Percentiles rank a stretch among this genome's conserved stretches.
These are phyloP conservation scores for Mallotus repandus DNA, from an alignment of 441 rosid species.

Conservation along the genomic window DNA sequence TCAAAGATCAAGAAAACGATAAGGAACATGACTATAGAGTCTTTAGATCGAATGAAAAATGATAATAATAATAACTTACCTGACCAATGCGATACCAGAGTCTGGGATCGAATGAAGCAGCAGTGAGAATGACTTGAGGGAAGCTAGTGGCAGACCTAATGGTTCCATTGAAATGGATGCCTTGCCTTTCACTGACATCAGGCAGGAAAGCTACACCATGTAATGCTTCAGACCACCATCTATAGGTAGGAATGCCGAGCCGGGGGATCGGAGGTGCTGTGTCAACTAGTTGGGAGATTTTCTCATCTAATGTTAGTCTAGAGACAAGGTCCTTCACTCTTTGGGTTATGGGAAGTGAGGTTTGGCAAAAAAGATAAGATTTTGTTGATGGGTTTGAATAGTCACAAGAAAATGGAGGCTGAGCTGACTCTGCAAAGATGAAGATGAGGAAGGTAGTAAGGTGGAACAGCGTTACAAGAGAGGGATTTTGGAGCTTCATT, in stretches of 20 bases:
- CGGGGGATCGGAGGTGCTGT: slow-evolving; percentile 58
- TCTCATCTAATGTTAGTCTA: slow-evolving; percentile 64
- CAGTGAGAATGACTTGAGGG: slow-evolving; percentile 80
- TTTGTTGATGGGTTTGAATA: slow-evolving; percentile 45
- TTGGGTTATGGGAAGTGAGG: slow-evolving; percentile 40
- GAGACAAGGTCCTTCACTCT: slow-evolving; percentile 64
- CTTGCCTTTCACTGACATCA: slow-evolving; percentile 34
- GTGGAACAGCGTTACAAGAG: neutral
- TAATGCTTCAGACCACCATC: slow-evolving; percentile 91
- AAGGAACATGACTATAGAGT: neutral
- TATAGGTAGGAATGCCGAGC: slow-evolving; percentile 63
- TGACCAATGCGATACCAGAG: slow-evolving; percentile 78
- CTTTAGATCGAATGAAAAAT: neutral
- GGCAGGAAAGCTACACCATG: slow-evolving; percentile 66
- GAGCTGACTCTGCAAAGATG: slow-evolving; percentile 30
- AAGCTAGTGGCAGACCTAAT: slow-evolving; percentile 64
- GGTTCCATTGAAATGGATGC: slow-evolving; percentile 57
- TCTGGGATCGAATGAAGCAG: slow-evolving; percentile 62
- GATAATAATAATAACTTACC: slow-evolving; percentile 23
- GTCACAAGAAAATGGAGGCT: slow-evolving; percentile 60
- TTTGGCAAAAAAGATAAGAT: slow-evolving; percentile 48
- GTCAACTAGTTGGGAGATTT: slow-evolving; percentile 67
- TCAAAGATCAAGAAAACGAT: neutral
- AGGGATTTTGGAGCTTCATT: slow-evolving; percentile 28
- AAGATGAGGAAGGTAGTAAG: slow-evolving; percentile 18